Evolutionary conservation across 2,329 filamentous ascomycete species (phyloP), one percentile per base, ranked within the genome.

Genomic region (Bipolaris cookei): DNA sequence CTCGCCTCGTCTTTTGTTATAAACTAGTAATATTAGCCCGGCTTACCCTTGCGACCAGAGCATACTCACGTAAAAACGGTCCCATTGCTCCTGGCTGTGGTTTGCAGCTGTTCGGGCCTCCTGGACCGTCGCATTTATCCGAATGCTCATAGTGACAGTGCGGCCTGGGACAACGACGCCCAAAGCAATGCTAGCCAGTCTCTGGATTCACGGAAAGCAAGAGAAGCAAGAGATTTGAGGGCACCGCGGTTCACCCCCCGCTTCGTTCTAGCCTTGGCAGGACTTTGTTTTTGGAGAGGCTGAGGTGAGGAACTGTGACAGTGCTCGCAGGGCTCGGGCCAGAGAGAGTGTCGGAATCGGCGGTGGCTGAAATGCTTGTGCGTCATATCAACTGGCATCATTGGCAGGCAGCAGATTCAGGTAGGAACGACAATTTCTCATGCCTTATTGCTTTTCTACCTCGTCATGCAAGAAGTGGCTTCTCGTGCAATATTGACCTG

Each of bases 301-400:
- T 74, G 71, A 74, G 71, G 69, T 68, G 65, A 69, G 67, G 65
- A 63, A 72, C 67, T 68, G 62, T 71, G 72, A 71, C 70, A 63
- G 68, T 72, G 71, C 68, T 69, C 66, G 66, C 70, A 67, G 70
- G 70, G 73, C 69, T 69, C 70, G 70, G 73, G 66, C 72, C 71
- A 63, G 67, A 68, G 70, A 67, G 52, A 66, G 65, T 75, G 64
- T 75, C 72, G 69, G 67, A 76, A 70, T 68, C 69, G 68, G 71
- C 66, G 68, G 72, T 74, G 71, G 71, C 72, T 75, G 71, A 75
- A 69, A 67, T 69, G 73, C 71, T 72, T 73, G 73, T 76, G 72
- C 73, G 71, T 70, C 66, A 69, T 72, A 64, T 63, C 65, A 61
- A 65, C 62, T 56, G 59, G 58, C 63, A 60, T 67, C 63, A 74